Evolutionary conservation across 2,329 filamentous ascomycete species (phyloP), one percentile per base, ranked within the genome.

Genomic region (Iodosphaeria phyllophila): DNA sequence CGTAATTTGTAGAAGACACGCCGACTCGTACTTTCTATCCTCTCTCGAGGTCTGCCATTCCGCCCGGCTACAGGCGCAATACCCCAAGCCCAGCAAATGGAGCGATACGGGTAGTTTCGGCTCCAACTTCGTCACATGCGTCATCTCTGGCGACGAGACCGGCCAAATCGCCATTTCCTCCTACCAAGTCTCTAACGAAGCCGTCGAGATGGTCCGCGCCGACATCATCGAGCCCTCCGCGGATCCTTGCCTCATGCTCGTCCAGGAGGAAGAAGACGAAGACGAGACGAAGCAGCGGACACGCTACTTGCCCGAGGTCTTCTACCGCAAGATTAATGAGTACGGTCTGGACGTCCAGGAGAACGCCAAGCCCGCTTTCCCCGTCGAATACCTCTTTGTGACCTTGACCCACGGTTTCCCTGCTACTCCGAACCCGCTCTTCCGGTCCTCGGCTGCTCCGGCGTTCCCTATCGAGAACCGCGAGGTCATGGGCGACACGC

Each of bases 351-450:
- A 86, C 38, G 89, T 95, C 6, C 89, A 93, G 46, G 82, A 95
- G 49, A 95, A 92, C 39, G 89, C 89, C 13, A 95, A 93, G 46
- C 89, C 89, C 1, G 73, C 78, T 22, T 98, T 98, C 47, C 89
- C 89, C 0, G 84, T 93, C 24, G 89, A 98, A 46, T 98, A 95
- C 47, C 65, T 98, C 17, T 73, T 95, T 28, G 80, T 95, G 32
- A 95, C 89, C 6, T 64, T 98, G 33, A 98, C 89, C 1, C 86
- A 98, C 44, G 89, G 89, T 30, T 95, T 98, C 55, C 89, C 89
- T 3, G 79, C 74, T 26, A 61, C 72, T 22, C 66, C 80, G 4
- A 74, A 71, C 28, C 82, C 84, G 8, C 51, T 74, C 16, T 95
- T 95, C 50, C 74, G 57, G 15, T 62, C 70, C 23, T n/a, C n/a